A percentile compares a stretch with the other conserved stretches of the same genome.
Evolutionary conservation across 2,329 filamentous ascomycete species (phyloP).

Genomic region (Ramularia collo-cygni): DNA sequence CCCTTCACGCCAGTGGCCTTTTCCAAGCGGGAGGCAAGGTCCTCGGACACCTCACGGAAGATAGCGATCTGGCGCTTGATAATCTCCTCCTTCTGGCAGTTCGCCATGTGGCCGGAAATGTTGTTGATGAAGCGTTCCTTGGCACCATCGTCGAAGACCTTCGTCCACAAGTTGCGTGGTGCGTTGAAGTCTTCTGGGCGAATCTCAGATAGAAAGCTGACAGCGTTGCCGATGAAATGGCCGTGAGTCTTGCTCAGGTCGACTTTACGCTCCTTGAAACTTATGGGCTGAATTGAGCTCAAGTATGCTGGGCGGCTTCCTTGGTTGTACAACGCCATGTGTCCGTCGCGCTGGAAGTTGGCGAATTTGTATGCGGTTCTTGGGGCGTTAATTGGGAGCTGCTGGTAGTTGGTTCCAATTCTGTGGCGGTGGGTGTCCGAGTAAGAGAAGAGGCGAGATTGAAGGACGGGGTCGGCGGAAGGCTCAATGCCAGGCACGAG

Average conservation of each 20-base stretch:
- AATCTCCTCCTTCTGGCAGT: constrained; percentile 52
- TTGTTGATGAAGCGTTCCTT: constrained; percentile 54
- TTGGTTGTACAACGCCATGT: constrained; percentile 63
- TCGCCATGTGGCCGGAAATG: constrained; percentile 54
- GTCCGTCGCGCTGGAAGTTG: constrained; percentile 67
- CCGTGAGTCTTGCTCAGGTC: constrained; percentile 46
- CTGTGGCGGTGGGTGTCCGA: constrained; percentile 57
- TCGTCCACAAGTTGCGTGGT: constrained; percentile 54
- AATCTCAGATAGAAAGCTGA: constrained; percentile 48
- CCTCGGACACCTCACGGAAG: constrained; percentile 55
- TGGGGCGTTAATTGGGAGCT: constrained; percentile 48
- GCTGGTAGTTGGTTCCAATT: constrained; percentile 53
- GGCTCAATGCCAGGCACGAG: constrained; percentile 62
- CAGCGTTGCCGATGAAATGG: constrained; percentile 43
- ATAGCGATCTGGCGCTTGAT: constrained; percentile 60
- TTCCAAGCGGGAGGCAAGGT: constrained; percentile 52
- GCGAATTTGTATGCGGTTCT: constrained; percentile 50
- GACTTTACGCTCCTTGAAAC: constrained; percentile 41
- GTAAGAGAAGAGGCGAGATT: constrained; percentile 65
- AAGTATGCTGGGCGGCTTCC: constrained; percentile 53
- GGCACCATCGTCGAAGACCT: constrained; percentile 53
- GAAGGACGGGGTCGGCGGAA: constrained; percentile 63
- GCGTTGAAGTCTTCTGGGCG: constrained; percentile 49
- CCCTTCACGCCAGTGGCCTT: constrained; percentile 58
- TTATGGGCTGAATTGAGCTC: constrained; percentile 46